Base-by-base conservation (phyloP, 768 basidiomycete species). In the Pleurotus sapidus region DNA sequence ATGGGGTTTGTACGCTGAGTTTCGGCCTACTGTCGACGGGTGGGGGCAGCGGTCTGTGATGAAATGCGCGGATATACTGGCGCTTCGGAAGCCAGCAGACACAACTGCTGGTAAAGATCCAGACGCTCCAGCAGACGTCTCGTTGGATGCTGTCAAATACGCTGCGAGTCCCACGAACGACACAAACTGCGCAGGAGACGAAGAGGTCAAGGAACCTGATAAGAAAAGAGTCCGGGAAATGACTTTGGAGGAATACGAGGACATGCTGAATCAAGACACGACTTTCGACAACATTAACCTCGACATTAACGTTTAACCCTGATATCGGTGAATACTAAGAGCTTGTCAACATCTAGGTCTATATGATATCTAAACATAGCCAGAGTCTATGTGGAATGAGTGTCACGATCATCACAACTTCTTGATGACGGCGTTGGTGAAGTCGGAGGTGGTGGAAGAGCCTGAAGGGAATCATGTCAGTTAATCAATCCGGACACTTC, bases 371-470 rank as follows among this genome's bases (percentile, higher is more conserved):
- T 4, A 20, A 39, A 53, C 24, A n/a, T 17, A 39, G 9, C 20
- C 18, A n/a, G 14, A 43, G 51, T 39, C 51, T 12, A 17, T 9
- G 17, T 9, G 18, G 5, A 5, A 39, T 20, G 17, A 25, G 18
- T 11, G 24, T 8, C 17, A 24, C 7, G 27, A 40, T 57, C 27
- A 59, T 59, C 73, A 84, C 65, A 93, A 76, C 70, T 87, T 88
- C 73, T 89, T 84, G 75, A 98, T 94, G 69, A 99, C 82, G 46
- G 91, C 95, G 48, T 87, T 78, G 39, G 97, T 99, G 77, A 99
- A 94, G 67, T 98, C 96, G 25, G 91, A 93, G 57, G 96, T 99
- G 25, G 90, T 91, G 46, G 93, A 84, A 60, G 88, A 86, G 57
- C 95, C 93, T 92, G 49, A 40, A 34, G 56, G 37, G 37, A 55